Percentiles rank a stretch among this genome's conserved stretches.
Conservation (phyloP, 2,329 filamentous ascomycete species). For the Colletotrichum sp. region DNA sequence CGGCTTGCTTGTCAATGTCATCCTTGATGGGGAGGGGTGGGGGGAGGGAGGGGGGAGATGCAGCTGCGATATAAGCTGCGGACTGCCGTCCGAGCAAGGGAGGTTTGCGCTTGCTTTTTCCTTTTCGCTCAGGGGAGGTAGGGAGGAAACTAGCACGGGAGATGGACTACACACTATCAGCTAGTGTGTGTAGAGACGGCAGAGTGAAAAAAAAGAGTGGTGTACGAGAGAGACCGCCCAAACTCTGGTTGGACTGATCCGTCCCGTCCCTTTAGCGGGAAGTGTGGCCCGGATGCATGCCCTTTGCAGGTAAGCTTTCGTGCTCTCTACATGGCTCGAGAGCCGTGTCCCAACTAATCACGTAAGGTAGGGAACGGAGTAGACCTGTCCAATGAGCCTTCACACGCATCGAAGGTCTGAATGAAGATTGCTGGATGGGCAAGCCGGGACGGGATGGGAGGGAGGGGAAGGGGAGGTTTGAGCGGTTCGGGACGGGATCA, state of each 20-base stretch:
- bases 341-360: neutral
- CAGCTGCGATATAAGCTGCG: slow-evolving; percentile 5
- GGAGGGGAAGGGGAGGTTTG: neutral
- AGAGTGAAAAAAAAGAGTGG: neutral
- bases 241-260: neutral
- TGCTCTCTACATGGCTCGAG: neutral
- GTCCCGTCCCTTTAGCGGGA: neutral
- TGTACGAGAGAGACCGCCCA: neutral
- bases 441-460: neutral
- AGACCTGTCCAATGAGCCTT: neutral
- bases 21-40: neutral
- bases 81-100: neutral
- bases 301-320: neutral
- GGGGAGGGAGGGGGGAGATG: neutral
- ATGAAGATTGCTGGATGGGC: neutral
- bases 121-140: neutral
- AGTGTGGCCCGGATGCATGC: neutral
- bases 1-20: neutral
- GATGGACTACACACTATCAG: neutral
- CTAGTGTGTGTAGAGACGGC: neutral
- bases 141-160: neutral
- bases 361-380: neutral
- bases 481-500: neutral
- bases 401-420: neutral
- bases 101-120: neutral